These are phyloP conservation scores for Epichloe gansuensis DNA, from an alignment of 2,329 filamentous ascomycete species.

Conservation along the genomic window DNA sequence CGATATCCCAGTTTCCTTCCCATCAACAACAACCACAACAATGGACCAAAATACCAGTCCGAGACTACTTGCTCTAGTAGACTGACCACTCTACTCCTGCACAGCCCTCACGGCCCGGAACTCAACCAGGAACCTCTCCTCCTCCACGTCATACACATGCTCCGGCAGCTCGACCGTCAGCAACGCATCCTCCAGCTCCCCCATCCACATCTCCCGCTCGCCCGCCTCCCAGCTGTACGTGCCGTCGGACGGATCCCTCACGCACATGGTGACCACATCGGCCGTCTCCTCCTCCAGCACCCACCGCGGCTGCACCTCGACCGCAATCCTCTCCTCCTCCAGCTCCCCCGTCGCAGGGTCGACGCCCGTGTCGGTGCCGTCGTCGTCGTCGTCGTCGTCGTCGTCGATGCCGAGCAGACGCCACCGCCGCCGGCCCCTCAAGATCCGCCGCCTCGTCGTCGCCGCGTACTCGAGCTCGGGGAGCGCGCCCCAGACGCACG, in stretches of 20 bases:
- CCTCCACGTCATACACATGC: conserved; percentile 4
- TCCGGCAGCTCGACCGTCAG: conserved; percentile 3
- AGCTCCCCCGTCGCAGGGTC: conserved; percentile 1
- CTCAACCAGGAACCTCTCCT: conserved; percentile 3
- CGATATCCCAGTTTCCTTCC: too few species aligned
- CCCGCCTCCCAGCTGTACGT: conserved; percentile 6
- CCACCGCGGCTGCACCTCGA: conserved; percentile 6
- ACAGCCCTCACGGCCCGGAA: conserved; percentile 3
- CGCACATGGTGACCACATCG: conserved; percentile 9
- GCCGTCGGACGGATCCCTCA: conserved; percentile 2
- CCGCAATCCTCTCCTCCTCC: conserved; percentile 1
- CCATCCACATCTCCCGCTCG: conserved; percentile 9
- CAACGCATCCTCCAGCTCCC: conserved; percentile 7
- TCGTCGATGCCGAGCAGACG: neutral
- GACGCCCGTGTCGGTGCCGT: neutral
- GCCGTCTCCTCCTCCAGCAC: conserved; percentile 6
- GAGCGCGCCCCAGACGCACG: conserved; percentile 13
- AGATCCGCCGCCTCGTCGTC: neutral
- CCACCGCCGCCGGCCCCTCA: neutral
- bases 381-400: neutral
- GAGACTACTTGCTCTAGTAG: too few species aligned
- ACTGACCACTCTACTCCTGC: neutral
- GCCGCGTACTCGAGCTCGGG: conserved; percentile 5
- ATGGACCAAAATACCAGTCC: too few species aligned
- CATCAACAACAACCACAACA: too few species aligned